Evolutionary conservation across 2,329 filamentous ascomycete genomes (phyloP).

Genomic region (Pestalotiopsis sp.): DNA sequence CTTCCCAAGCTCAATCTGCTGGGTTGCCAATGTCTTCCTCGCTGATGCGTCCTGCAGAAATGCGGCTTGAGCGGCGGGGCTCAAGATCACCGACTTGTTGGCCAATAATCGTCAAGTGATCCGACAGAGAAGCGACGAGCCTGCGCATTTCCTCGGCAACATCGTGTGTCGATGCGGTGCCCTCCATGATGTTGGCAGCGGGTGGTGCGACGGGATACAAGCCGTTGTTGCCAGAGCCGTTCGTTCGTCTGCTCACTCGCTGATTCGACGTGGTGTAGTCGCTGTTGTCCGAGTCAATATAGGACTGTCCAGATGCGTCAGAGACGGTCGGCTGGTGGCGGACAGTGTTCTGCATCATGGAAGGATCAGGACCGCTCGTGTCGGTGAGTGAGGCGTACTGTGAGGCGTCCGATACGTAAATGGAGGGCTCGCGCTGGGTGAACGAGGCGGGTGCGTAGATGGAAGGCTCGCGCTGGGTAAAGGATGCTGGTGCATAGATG

Average conservation of each 20-base stretch:
- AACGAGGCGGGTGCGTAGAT: constrained; percentile 54
- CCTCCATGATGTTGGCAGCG: constrained; percentile 56
- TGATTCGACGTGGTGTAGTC: constrained; percentile 12
- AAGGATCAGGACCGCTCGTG: constrained; percentile 28
- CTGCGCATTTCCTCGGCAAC: constrained; percentile 54
- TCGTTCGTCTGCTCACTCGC: background rate
- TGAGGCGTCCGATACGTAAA: constrained; percentile 64
- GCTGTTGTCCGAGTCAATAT: constrained; percentile 16
- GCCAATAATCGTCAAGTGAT: constrained; percentile 51
- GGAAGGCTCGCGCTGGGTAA: constrained; percentile 48
- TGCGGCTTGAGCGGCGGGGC: constrained; percentile 25
- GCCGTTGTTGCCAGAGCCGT: background rate
- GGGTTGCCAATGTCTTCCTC: constrained; percentile 4
- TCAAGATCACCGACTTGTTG: constrained; percentile 45
- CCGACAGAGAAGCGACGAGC: constrained; percentile 51
- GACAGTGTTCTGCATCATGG: constrained; percentile 16
- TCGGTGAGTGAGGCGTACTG: constrained; percentile 44
- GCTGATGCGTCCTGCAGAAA: constrained; percentile 1
- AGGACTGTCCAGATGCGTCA: constrained; percentile 16
- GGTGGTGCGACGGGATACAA: constrained; percentile 47
- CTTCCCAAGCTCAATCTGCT: background rate
- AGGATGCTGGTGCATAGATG: constrained; percentile 46
- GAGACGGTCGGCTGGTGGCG: constrained; percentile 15
- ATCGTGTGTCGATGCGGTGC: constrained; percentile 52
- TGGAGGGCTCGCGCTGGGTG: constrained; percentile 38